Base-by-base conservation (phyloP, 495 filamentous ascomycete species). In the Cudoniella acicularis region DNA sequence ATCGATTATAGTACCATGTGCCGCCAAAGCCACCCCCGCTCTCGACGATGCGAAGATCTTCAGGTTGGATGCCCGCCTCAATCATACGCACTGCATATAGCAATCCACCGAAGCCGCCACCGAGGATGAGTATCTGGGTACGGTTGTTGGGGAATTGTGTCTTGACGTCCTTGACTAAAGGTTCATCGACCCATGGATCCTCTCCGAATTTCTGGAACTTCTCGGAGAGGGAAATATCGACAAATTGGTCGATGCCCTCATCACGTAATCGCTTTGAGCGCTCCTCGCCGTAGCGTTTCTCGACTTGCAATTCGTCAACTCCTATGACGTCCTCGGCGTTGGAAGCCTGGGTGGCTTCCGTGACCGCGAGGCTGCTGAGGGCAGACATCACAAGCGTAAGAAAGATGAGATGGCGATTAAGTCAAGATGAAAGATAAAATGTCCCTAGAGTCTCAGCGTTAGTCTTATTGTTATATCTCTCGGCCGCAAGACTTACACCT, bases 1-100 rank as follows among this genome's bases (percentile, higher is more conserved):
- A 83, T 9, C 78, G 70, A 57, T 83, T 82, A 78, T 78, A 83
- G 54, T 75, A 83, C 80, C 80, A 83, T 0, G 77, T 82, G 1
- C 80, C 80, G 8, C 80, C 80, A 23, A 78, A 75, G 10, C 76
- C 78, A 30, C 79, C 78, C 11, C 73, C 77, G 0, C 62, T 66
- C 24, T 83, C 80, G 9, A 66, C 43, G 21, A 66, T 56, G 23
- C 46, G 42, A 20, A 68, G 47, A 17, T 56, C 26, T 1, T 77
- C 65, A 17, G 79, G n/a, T n/a, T n/a, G n/a, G n/a, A n/a, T 63
- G 0, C 80, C 82, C 4, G 73, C 66, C 49, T 84, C 53, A 45
- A 82, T 68, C 46, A 84, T 68, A 2, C 76, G 73, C 1, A 79
- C 75, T 0, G 80, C 81, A 25, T 66, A 70, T 1, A 78, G 55